Evolutionary conservation across 1,284 basidiomycete species (phyloP), one percentile per base, ranked within the genome.

Genomic region (Phlebopus sp.): DNA sequence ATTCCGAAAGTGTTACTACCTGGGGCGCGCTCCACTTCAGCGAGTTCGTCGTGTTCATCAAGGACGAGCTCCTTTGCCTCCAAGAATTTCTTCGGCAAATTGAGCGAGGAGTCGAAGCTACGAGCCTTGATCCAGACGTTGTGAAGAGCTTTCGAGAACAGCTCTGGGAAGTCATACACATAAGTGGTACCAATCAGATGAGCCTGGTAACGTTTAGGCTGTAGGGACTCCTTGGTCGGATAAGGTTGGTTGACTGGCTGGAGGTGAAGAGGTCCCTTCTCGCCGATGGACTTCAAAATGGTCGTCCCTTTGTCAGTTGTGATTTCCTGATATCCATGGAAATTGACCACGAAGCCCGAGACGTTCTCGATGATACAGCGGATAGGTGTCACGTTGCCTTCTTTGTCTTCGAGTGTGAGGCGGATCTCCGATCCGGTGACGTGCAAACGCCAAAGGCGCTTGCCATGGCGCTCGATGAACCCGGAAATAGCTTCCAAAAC

Each of bases 131-230:
- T 74, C 96, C 96, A 99, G 53, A 92, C 80, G 62, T 95, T 92
- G 64, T 94, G 90, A 52, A 98, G 76, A 6, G 96, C 93, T 74
- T 99, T 98, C 43, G 93, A 87, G 77, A 99, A 97, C 50, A 99
- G 82, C 63, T 97, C 96, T 41, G 97, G 94, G 84, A 99, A 98
- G 74, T 99, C 97, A 73, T 99, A 95, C 36, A 90, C 95, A 66
- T 99, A 99, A 42, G 96, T 99, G 27, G 97, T 99, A 52, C 97
- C 96, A 55, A 97, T 87, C 49, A 97, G 84, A 70, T 99, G 97
- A n/a, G 97, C 97, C 65, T 98, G 95, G 75, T 97, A 98, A 59
- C 97, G 93, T 69, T 97, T 95, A 48, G 96, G 95, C 70, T 99
- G 97, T 45, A 99, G 77, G n/a, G 94, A 97, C 68, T 97, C 95